Base-by-base conservation (phyloP, 1,139 yeast species). In the Candida tunisiensis region DNA sequence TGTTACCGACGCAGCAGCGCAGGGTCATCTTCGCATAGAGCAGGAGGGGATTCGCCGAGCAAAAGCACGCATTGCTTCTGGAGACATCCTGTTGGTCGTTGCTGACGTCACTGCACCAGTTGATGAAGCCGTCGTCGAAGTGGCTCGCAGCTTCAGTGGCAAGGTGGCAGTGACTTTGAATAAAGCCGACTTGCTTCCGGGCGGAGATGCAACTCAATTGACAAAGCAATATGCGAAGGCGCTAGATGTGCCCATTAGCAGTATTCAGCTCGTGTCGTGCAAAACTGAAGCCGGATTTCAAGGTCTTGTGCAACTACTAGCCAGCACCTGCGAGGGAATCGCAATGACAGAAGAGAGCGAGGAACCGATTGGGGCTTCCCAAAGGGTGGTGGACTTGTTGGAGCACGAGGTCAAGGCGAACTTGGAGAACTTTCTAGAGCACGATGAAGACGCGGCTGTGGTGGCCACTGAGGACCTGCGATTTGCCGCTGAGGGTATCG, bases 31-130 rank as follows among this genome's bases (percentile, higher is more conserved):
- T 34, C 42, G 46, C 6, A 78, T 88, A 27, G 99, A 88, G 44
- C 51, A 51, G 6, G 80, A 83, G 46, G 98, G 99, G 0, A 83
- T 91, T 6, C 62, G 62, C 33, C 57, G 92, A 28, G 93, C 96
- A 0, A 70, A 67, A 33, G 47, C 49, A 16, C 65, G 69, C 36
- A 41, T 80, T 17, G 74, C 74, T 42, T 72, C 77, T 39, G 55
- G 61, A 16, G 93, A 83, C 43, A 49, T 82, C 24, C 38, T 69
- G 1, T 32, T 46, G 3, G 42, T 48, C 2, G 44, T 54, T 7
- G 21, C 48, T 2, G 8, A 24, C 10, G 29, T 32, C 14, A 24
- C 21, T 2, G 24, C 9, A 15, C 15, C 19, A 12, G 17, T 28
- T 15, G 34, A 34, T 11, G 26, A 31, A n/a, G 19, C 16, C 3